Evolutionary conservation across 352 stramenopile genomes (phyloP).

Genomic region (Pythium myriotylum): DNA sequence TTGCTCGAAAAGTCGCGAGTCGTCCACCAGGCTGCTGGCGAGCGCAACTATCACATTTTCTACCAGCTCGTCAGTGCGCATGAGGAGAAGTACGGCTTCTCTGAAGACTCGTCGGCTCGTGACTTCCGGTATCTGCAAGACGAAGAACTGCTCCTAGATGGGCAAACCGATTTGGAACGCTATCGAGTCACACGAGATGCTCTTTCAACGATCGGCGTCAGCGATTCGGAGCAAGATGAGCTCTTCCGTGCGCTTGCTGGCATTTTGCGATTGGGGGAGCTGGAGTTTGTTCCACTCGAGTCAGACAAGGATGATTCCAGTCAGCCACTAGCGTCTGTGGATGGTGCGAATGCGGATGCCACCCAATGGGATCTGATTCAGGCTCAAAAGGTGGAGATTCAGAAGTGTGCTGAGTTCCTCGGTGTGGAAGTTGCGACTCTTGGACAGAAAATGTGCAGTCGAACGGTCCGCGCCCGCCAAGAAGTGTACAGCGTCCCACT

Average conservation of each 20-base stretch:
- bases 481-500: conserved; percentile 85
- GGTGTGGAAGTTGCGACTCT: conserved; percentile 69
- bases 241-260: conserved; percentile 72
- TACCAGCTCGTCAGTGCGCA: conserved; percentile 92
- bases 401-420: conserved; percentile 61
- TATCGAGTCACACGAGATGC: conserved; percentile 85
- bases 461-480: conserved; percentile 78
- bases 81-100: conserved; percentile 61
- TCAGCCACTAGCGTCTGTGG: conserved; percentile 58
- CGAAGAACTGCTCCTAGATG: conserved; percentile 69
- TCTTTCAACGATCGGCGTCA: conserved; percentile 77
- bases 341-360: conserved; percentile 2
- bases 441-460: conserved; percentile 73
- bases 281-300: conserved; percentile 79
- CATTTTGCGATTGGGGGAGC: conserved; percentile 80
- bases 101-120: conserved; percentile 36
- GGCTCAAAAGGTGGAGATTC: conserved; percentile 61
- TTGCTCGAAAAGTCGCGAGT: conserved; percentile 98
- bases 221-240: conserved; percentile 67
- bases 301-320: conserved; percentile 79
- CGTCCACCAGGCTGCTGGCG: conserved; percentile 83
- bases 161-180: conserved; percentile 65
- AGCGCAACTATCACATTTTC: conserved; percentile 99
- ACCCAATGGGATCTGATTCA: conserved; percentile 42
- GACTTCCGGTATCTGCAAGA: conserved; percentile 82